A percentile compares a stretch with the other conserved stretches of the same genome.
phyloP scores from a whole-genome alignment of 73 alveolate genomes.

The Paramecium caudatum region DNA sequence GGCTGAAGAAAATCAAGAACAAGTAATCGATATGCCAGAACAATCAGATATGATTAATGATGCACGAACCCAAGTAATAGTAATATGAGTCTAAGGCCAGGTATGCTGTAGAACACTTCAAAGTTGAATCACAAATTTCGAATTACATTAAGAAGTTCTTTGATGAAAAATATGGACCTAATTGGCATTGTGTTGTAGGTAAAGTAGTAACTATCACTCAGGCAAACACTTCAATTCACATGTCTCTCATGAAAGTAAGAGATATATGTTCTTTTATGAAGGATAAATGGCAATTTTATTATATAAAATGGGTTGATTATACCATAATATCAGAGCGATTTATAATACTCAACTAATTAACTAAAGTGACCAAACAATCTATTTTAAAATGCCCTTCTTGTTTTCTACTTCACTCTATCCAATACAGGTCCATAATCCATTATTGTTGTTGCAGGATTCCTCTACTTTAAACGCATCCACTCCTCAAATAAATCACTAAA shows the following conservation, averaged over 20 bases:
- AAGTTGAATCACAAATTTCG: constrained; percentile 93
- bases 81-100: constrained; percentile 54
- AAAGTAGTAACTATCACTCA: neutral
- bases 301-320: constrained; percentile 84
- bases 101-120: constrained; percentile 88
- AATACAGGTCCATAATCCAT: constrained; percentile 40
- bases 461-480: neutral
- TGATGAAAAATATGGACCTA: constrained; percentile 97
- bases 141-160: constrained; percentile 92
- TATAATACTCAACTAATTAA: constrained; percentile 11
- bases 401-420: constrained; percentile 20
- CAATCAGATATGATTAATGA: constrained; percentile 76
- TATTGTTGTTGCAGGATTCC: constrained; percentile 52
- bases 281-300: constrained; percentile 97
- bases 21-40: constrained; percentile 75
- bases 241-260: constrained; percentile 94
- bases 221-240: constrained; percentile 97
- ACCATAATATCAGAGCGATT: constrained; percentile 24
- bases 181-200: constrained; percentile 83
- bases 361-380: constrained; percentile 25
- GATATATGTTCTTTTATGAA: constrained; percentile 96
- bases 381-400: neutral
- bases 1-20: constrained; percentile 68
- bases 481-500: neutral
- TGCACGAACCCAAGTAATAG: constrained; percentile 64